Conservation (phyloP, 768 basidiomycete species). For the Suillus decipiens region DNA sequence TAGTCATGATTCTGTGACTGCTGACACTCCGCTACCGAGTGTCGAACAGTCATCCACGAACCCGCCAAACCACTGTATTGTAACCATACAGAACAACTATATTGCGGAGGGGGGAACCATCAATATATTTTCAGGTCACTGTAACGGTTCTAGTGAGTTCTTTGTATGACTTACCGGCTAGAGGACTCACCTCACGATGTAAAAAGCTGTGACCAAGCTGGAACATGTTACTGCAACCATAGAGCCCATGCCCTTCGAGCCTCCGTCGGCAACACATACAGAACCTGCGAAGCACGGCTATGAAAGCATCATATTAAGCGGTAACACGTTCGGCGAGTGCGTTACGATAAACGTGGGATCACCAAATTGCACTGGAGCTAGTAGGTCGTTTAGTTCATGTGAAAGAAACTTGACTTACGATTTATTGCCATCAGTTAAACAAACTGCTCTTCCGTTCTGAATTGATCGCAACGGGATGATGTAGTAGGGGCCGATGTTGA, state of each 20-base stretch:
- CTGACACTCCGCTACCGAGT: not conserved
- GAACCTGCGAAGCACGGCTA: not conserved
- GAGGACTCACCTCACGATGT: not conserved
- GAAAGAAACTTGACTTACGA: not conserved
- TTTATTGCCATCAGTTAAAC: not conserved
- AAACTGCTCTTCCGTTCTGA: not conserved
- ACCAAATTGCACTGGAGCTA: not conserved
- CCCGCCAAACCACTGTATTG: not conserved
- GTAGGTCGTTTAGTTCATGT: not conserved
- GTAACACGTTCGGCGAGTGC: not conserved
- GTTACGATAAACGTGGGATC: constrained; percentile 3
- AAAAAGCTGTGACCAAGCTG: not conserved
- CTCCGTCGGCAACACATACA: not conserved
- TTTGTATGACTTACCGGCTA: not conserved
- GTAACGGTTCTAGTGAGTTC: not conserved
- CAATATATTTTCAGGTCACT: not conserved
- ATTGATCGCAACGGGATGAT: not conserved
- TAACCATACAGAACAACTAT: not conserved
- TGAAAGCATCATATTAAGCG: not conserved
- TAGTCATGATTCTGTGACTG: not conserved
- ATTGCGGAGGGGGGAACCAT: not conserved
- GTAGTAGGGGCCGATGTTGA: not conserved
- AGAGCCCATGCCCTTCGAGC: not conserved
- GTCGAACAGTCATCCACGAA: not conserved
- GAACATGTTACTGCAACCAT: not conserved